A percentile compares a stretch with the other conserved stretches of the same genome.
Conservation (phyloP, 2,329 filamentous ascomycete genomes). For the Dothistroma pini region DNA sequence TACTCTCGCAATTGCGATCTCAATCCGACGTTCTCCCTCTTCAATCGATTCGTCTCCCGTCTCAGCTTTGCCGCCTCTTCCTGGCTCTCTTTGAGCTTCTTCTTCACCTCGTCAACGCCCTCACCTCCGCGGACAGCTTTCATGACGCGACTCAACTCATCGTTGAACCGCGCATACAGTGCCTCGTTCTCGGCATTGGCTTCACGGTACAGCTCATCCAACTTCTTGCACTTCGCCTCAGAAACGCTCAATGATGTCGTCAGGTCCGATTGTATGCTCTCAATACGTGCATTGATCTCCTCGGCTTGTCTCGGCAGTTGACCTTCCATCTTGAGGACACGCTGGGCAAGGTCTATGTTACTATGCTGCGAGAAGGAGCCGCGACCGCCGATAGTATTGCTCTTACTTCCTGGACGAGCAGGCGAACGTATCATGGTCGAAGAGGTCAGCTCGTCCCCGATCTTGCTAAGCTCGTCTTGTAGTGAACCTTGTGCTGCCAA, state of each 20-base stretch:
- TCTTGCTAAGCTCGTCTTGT: conserved; percentile 71
- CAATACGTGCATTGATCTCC: conserved; percentile 59
- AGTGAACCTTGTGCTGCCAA: conserved; percentile 66
- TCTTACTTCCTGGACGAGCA: conserved; percentile 10
- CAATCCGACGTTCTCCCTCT: conserved; percentile 72
- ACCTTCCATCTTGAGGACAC: conserved; percentile 64
- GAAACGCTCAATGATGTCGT: conserved; percentile 65
- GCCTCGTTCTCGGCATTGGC: conserved; percentile 87
- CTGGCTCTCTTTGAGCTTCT: conserved; percentile 65
- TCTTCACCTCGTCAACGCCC: conserved; percentile 73
- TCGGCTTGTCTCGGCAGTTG: conserved; percentile 58
- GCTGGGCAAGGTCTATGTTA: conserved; percentile 49
- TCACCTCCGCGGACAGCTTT: conserved; percentile 70
- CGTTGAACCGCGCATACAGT: conserved; percentile 86
- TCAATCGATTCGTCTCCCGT: conserved; percentile 80
- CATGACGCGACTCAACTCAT: conserved; percentile 80
- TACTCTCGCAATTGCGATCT: conserved; percentile 47
- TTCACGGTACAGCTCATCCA: conserved; percentile 87
- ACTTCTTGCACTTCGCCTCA: conserved; percentile 73
- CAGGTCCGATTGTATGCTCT: conserved; percentile 65
- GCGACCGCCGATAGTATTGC: conserved; percentile 21
- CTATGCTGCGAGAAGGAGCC: conserved; percentile 19
- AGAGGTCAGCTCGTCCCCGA: conserved; percentile 71
- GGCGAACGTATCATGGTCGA: conserved; percentile 20
- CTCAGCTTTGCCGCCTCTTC: conserved; percentile 75